Percentiles rank a stretch among this genome's conserved stretches.
Conservation (phyloP, 2,329 filamentous ascomycete genomes). For the Trichoderma sp. region DNA sequence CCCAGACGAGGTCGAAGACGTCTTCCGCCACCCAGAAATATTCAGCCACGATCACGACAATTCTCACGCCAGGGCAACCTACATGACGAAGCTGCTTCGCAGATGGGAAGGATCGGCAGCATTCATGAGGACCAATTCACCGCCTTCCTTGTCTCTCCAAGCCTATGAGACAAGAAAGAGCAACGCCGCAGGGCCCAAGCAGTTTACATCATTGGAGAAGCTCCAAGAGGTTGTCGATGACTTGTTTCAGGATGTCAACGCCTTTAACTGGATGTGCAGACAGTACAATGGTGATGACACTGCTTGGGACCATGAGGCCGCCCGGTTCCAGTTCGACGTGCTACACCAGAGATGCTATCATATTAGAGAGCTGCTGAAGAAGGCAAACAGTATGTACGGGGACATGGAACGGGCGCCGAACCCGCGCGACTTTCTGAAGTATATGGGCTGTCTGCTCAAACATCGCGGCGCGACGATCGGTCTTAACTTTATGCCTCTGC, state of each 20-base stretch:
- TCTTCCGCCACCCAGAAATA: conserved; percentile 25
- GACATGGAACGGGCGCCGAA: not conserved
- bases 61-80: conserved; percentile 25
- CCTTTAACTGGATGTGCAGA: conserved; percentile 26
- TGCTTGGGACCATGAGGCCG: conserved; percentile 23
- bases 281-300: conserved; percentile 23
- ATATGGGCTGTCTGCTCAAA: conserved; percentile 18
- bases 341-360: conserved; percentile 24
- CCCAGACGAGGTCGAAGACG: conserved; percentile 27
- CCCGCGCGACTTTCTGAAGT: conserved; percentile 12
- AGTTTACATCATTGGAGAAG: conserved; percentile 24
- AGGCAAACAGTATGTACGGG: not conserved
- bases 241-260: conserved; percentile 29
- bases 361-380: conserved; percentile 22
- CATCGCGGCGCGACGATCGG: conserved; percentile 19
- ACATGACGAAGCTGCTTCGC: conserved; percentile 28
- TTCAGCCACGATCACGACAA: conserved; percentile 23
- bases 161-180: conserved; percentile 25
- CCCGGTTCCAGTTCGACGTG: conserved; percentile 26
- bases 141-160: conserved; percentile 26
- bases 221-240: conserved; percentile 27
- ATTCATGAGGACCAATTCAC: conserved; percentile 26
- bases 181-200: conserved; percentile 8
- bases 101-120: conserved; percentile 29
- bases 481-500: conserved; percentile 3